Base-by-base conservation (phyloP, 1,284 basidiomycete species). In the Pascua guehoae region DNA sequence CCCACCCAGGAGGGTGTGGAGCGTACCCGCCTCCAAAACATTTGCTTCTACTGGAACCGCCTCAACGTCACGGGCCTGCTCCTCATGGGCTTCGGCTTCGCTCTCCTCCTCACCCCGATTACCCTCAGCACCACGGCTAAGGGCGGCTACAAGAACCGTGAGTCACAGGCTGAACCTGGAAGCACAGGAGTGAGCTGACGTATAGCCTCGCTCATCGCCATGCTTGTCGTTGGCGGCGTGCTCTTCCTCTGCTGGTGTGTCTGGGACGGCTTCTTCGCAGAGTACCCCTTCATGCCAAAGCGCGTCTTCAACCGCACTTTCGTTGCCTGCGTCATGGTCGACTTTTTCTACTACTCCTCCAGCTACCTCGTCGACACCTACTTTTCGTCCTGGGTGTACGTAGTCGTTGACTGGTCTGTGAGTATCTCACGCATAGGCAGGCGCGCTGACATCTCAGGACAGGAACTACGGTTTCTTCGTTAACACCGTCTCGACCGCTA, bases 261-360 rank as follows among this genome's bases (percentile, higher is more conserved):
- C 37, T 79, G 72, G 70, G 79, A 80, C 54, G 54, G 65, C 55
- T 68, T 62, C 49, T 70, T 66, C 24, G 71, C 79, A 12, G 57
- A 60, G 15, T 64, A 74, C 59, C 78, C 78, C 8, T 65, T 79
- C 58, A 71, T 77, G 67, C 75, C 75, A 12, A 61, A 63, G 16
- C 69, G 78, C 38, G 68, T 80, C 49, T 65, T 77, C 54, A 80
- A 80, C 70, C 63, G 70, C 53, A 73, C 71, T 32, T 73, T 73
- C 51, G 9, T 55, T 24, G 46, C 49, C 57, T 66, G 67, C 39
- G 65, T 70, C 40, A 51, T 61, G 41, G 68, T 75, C 60, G 66
- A 75, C 60, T 61, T 73, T 43, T 61, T 74, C 42, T 68, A 72
- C 67, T 66, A 64, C 48, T 58, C 69, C 47, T 65, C 67, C 11